Base-by-base conservation (phyloP, 2,329 filamentous ascomycete genomes). In the Nemania sp. region DNA sequence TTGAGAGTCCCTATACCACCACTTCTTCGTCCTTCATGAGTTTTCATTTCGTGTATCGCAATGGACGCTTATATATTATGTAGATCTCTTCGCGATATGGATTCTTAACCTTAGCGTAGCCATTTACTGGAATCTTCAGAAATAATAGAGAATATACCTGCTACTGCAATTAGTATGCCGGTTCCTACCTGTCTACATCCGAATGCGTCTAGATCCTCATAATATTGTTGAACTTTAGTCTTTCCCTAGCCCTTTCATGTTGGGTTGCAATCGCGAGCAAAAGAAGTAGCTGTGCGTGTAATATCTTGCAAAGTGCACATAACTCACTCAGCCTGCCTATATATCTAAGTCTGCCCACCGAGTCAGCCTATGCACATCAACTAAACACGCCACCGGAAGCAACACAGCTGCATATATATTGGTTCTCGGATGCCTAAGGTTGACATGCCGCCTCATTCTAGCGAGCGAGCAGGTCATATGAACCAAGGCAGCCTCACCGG, bases 251-350 rank as follows among this genome's bases (percentile, higher is more conserved):
- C 13, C 7, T 41, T 8, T 41, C 11, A 13, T 41, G 35, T 15
- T 41, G 15, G 3, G 11, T 41, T 41, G 13, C 35, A 41, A 6
- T 11, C 35, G 15, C 13, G 13, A 3, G 13, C 3, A 15, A 41
- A 41, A 41, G 7, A 3, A 41, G 13, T n/a, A n/a, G n/a, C n/a
- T n/a, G n/a, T n/a, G n/a, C n/a, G n/a, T n/a, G n/a, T n/a, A n/a
- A n/a, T n/a, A n/a, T n/a, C n/a, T n/a, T n/a, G n/a, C n/a, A n/a
- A n/a, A n/a, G 53, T 38, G n/a, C 4, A 32, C 5, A 6, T n/a
- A 41, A 38, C 59, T 49, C 35, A 11, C 51, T 18, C 56, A 65
- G 63, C 63, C 63, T 65, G 41, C 63, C 63, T 61, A 24, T 22
- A 41, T 20, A n/a, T 13, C 20, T 38, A 7, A 55, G 18, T 65